These are phyloP conservation scores for Paraphoma chrysanthemicola DNA, from an alignment of 2,329 filamentous ascomycete genomes.

Conservation along the genomic window DNA sequence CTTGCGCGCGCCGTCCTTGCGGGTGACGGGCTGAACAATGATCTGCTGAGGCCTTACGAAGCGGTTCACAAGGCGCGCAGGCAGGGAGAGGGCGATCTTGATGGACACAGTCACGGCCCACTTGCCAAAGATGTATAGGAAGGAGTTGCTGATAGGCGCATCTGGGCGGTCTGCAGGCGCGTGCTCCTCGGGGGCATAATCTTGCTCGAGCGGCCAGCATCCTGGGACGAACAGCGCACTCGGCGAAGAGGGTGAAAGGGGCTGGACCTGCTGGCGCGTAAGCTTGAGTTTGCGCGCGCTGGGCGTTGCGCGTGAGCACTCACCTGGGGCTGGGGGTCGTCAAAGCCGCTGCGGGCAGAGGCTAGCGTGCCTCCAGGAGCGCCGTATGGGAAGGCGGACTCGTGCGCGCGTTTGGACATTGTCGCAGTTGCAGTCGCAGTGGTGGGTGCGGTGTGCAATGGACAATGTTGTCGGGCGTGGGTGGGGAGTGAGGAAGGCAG, in stretches of 20 bases:
- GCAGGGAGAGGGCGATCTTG: conserved; percentile 15
- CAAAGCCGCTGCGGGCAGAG: conserved; percentile 14
- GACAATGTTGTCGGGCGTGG: not conserved
- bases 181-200: not conserved
- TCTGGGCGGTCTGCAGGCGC: not conserved
- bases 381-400: conserved; percentile 18
- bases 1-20: conserved; percentile 34
- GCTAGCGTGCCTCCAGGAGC: conserved; percentile 14
- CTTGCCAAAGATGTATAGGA: conserved; percentile 21
- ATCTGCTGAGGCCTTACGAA: conserved; percentile 27
- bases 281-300: conserved; percentile 12
- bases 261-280: conserved; percentile 19
- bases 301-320: conserved; percentile 10
- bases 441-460: conserved; percentile 13
- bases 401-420: conserved; percentile 19
- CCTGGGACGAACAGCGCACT: conserved; percentile 14
- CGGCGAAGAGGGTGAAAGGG: conserved; percentile 2
- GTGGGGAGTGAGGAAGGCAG: conserved; percentile 9
- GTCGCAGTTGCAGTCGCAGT: not conserved
- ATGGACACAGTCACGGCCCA: conserved; percentile 21
- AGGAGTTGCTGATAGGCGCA: conserved; percentile 2
- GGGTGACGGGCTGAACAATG: conserved; percentile 23
- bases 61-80: conserved; percentile 13
- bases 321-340: conserved; percentile 26
- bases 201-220: conserved; percentile 20